Evolutionary conservation across 352 stramenopile genomes (phyloP).

Genomic region (Pythium aphanidermatum): DNA sequence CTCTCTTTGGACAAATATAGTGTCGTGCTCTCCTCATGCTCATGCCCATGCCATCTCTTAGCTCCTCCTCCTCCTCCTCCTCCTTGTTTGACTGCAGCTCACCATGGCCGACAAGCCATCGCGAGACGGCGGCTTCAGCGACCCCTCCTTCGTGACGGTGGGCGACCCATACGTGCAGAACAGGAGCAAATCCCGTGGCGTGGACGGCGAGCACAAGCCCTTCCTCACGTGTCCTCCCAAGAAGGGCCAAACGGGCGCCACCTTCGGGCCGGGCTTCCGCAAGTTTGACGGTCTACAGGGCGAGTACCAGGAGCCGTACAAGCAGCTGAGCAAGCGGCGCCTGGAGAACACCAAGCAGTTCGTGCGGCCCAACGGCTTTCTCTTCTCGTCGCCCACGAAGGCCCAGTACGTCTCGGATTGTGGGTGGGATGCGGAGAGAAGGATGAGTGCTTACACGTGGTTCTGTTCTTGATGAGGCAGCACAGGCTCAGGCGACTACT

Average conservation of each 20-base stretch:
- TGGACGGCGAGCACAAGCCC: slow-evolving; percentile 53
- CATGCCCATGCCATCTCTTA: too few species aligned
- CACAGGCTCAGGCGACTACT: slow-evolving; percentile 64
- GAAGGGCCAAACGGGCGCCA: slow-evolving; percentile 47
- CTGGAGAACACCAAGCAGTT: slow-evolving; percentile 71
- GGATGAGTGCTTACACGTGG: too few species aligned
- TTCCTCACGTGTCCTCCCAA: slow-evolving; percentile 74
- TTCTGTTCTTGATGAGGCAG: slow-evolving; percentile 11
- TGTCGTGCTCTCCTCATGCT: too few species aligned
- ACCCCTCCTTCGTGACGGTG: slow-evolving; percentile 58
- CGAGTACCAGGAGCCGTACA: slow-evolving; percentile 67
- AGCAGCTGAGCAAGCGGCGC: slow-evolving; percentile 51
- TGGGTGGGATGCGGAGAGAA: too few species aligned
- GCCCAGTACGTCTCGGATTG: slow-evolving; percentile 35
- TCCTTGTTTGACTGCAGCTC: background rate
- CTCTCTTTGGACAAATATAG: too few species aligned
- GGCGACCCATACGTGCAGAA: slow-evolving; percentile 51
- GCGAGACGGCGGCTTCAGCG: slow-evolving; percentile 69
- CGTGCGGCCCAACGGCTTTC: slow-evolving; percentile 61
- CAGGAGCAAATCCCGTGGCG: slow-evolving; percentile 40
- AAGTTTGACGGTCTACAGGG: slow-evolving; percentile 60
- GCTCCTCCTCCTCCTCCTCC: background rate
- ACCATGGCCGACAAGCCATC: slow-evolving; percentile 34
- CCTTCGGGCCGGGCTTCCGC: slow-evolving; percentile 50
- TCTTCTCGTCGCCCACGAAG: slow-evolving; percentile 52